Conservation (phyloP, 2,329 filamentous ascomycete species). For the Chaetomium sp. region DNA sequence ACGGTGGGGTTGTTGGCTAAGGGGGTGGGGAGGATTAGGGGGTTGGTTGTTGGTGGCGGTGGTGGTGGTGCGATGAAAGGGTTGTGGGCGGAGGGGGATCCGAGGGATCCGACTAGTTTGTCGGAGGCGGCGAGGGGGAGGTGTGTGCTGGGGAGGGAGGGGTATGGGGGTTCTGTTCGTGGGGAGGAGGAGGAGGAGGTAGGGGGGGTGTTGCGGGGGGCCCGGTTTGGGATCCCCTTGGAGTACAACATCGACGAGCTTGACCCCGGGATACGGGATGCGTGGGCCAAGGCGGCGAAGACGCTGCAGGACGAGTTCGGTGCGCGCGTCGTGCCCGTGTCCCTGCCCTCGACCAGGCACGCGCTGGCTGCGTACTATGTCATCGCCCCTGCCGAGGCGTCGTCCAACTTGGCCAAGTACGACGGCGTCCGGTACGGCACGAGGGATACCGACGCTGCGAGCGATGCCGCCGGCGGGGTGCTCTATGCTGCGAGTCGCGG, state of each 20-base stretch:
- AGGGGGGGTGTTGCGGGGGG: slow-evolving; percentile 30
- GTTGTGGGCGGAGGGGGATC: slow-evolving; percentile 60
- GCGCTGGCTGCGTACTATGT: slow-evolving; percentile 95
- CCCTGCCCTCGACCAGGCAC: slow-evolving; percentile 78
- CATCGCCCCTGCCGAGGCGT: slow-evolving; percentile 90
- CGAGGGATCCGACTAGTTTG: slow-evolving; percentile 74
- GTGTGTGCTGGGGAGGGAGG: slow-evolving; percentile 42
- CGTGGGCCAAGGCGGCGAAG: slow-evolving; percentile 68
- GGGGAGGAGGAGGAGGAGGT: background rate
- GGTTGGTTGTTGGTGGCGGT: slow-evolving; percentile 50
- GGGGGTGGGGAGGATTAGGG: slow-evolving; percentile 53
- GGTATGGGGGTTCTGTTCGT: slow-evolving; percentile 28
- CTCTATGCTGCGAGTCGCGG: slow-evolving; percentile 78
- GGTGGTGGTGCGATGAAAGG: slow-evolving; percentile 25
- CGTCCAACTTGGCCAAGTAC: slow-evolving; percentile 94
- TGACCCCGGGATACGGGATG: slow-evolving; percentile 64
- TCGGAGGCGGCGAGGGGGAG: slow-evolving; percentile 55
- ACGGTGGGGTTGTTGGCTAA: slow-evolving; percentile 77
- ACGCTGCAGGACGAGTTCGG: slow-evolving; percentile 61
- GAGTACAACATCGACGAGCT: slow-evolving; percentile 92
- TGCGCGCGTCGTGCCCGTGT: slow-evolving; percentile 72
- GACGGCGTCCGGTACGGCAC: slow-evolving; percentile 92
- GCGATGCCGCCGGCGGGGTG: slow-evolving; percentile 59
- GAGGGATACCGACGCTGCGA: slow-evolving; percentile 41
- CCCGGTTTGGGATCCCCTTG: slow-evolving; percentile 60